Base-by-base conservation (phyloP, 306 rosid species). In the Fragaria vesca region DNA sequence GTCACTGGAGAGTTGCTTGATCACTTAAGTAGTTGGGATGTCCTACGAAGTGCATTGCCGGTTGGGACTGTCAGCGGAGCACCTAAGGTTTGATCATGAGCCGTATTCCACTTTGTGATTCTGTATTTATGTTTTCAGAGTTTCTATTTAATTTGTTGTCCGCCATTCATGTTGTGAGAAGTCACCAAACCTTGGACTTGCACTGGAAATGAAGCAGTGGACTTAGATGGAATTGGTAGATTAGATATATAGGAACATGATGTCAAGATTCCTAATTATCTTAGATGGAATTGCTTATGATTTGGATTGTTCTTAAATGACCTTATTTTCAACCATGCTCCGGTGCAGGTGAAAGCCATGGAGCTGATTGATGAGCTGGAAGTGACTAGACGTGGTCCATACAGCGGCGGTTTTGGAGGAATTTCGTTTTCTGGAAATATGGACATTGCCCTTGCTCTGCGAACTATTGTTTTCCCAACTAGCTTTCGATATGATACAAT, bases 11-110 rank as follows among this genome's bases (percentile, higher is more conserved):
- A 93, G 85, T 80, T 96, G 73, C 85, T 73, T 40, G 99, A 93
- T 80, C 77, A 88, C 77, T 86, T 91, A 78, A 90, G 86, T 70
- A 86, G 93, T 67, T 96, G 99, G 99, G 99, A 96, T 86, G 99
- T 83, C 67, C 83, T 93, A 83, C 97, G 97, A 13, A 82, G 90
- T 18, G 97, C 99, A 18, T 84, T 95, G 80, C 99, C 99, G 2
- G 98, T 96, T 75, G 99, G 99, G 75, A 96, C 99, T 47, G 99
- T 96, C 72, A 96, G 99, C 8, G 99, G 99, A 81, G 99, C 99
- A 38, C 99, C 99, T 1, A 95, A 95, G 99, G 96, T 91, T 81
- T 55, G 26, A 66, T 51, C 69, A 34, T 36, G 57, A 46, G 45
- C 76, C 75, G 36, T 55, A 10, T 62, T 75, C 18, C 67, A 48